Conservation (phyloP, 257 asterid genomes). For the Plantago elongata region DNA sequence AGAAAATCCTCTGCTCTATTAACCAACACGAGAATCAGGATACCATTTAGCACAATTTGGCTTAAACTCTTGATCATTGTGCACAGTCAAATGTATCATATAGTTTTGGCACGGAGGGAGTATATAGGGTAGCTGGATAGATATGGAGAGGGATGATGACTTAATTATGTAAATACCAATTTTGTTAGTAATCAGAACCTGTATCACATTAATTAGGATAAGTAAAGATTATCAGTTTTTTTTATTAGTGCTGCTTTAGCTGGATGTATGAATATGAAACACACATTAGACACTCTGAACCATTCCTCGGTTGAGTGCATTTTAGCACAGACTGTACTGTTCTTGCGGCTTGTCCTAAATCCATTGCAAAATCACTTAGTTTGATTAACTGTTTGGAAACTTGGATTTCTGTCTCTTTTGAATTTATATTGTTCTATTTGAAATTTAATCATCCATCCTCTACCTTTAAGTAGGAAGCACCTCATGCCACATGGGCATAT, state of each 20-base stretch:
- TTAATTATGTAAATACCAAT: no score
- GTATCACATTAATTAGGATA: no score
- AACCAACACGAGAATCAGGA: no score
- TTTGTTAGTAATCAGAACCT: no score
- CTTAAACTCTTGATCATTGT: no score
- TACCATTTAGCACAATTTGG: no score
- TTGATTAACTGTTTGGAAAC: background rate
- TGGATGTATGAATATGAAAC: conserved; percentile 5
- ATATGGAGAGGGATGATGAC: no score
- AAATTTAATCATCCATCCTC: background rate
- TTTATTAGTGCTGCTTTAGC: background rate
- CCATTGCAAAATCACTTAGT: conserved; percentile 1
- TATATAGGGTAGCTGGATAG: no score
- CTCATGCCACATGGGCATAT: background rate
- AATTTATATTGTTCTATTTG: background rate
- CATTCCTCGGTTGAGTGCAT: background rate
- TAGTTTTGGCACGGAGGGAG: no score
- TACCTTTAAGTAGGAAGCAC: conserved; percentile 6
- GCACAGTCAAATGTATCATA: no score
- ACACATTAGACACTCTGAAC: conserved; percentile 1
- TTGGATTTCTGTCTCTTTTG: background rate
- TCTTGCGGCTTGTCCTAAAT: background rate
- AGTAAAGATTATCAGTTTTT: no score
- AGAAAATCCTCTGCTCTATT: no score
- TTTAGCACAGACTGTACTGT: background rate